Percentiles rank a stretch among this genome's conserved stretches.
Evolutionary conservation across 169 alveolate species (phyloP).

Genomic region (Plasmodium vivax): DNA sequence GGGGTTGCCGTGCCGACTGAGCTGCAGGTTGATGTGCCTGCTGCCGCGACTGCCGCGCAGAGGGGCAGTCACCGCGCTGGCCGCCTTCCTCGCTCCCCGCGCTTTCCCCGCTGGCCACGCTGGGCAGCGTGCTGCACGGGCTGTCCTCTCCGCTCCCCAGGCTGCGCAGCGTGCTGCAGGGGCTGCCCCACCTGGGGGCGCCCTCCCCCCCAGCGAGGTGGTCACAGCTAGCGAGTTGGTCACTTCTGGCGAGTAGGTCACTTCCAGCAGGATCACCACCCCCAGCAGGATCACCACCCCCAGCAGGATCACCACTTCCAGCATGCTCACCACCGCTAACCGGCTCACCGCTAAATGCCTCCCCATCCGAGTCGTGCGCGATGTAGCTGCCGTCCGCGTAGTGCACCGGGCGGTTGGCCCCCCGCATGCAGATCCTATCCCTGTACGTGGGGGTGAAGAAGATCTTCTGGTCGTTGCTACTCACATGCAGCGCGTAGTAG

Average conservation of each 20-base stretch:
- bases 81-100: background rate
- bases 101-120: background rate
- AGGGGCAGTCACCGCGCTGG: background rate
- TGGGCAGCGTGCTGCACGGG: background rate
- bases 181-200: background rate
- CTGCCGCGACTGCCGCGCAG: too few species aligned
- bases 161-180: background rate
- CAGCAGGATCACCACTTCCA: too few species aligned
- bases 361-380: conserved; percentile 22
- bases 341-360: too few species aligned
- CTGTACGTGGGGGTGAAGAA: conserved; percentile 43
- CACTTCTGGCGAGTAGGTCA: too few species aligned
- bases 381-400: conserved; percentile 61
- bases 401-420: conserved; percentile 22
- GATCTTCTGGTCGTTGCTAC: conserved; percentile 18
- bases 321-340: too few species aligned
- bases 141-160: background rate
- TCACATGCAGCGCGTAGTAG: conserved; percentile 16
- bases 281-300: background rate
- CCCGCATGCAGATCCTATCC: conserved; percentile 21
- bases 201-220: too few species aligned
- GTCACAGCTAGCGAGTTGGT: too few species aligned
- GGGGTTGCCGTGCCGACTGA: too few species aligned
- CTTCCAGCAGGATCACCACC: too few species aligned
- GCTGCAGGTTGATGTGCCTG: too few species aligned